Base-by-base conservation (phyloP, 2,329 filamentous ascomycete species). In the Aspergillus ruber region DNA sequence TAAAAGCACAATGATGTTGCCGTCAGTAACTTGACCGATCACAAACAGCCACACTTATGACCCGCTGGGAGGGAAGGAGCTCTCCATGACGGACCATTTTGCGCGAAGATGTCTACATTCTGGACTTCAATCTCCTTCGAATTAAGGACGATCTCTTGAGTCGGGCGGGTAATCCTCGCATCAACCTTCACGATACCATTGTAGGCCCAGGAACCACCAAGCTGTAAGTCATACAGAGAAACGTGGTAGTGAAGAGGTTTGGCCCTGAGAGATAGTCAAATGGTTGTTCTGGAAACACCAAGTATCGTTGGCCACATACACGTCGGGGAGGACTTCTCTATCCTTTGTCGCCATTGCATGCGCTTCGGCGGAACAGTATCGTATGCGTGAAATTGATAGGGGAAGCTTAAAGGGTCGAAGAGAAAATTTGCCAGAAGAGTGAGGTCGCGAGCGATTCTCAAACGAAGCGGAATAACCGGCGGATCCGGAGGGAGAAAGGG, bases 171-270 rank as follows among this genome's bases (percentile, higher is more conserved):
- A 66, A 97, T 78, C 50, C 85, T 81, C 50, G 85, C 78, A 56
- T 86, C 80, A 66, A 98, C 94, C 55, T 82, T 85, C 54, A 96
- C 88, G 17, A 78, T 83, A 56, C 93, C 93, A 72, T 91, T 82
- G 74, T 91, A 98, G 50, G 80, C 82, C 84, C 91, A 95, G 50
- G 73, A 73, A 47, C 79, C 80, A 54, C 80, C 78, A 46, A 83
- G 72, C 58, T 95, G 84, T 54, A 98, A 74, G 59, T 93, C 85
- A 63, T 78, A 82, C 58, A 98, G 80, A 47, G 85, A 88, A 56
- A 98, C 77, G 61, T 81, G 76, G 73, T 98, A 98, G 74, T 97
- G 89, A 53, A 77, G 74, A 2, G 93, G 90, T 73, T 89, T 91
- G 65, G 91, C 82, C 63, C 81, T 84, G 51, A 36, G 42, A 12